Evolutionary conservation across 2,329 filamentous ascomycete species (phyloP).

Genomic region (Pyrenochaeta sp.): DNA sequence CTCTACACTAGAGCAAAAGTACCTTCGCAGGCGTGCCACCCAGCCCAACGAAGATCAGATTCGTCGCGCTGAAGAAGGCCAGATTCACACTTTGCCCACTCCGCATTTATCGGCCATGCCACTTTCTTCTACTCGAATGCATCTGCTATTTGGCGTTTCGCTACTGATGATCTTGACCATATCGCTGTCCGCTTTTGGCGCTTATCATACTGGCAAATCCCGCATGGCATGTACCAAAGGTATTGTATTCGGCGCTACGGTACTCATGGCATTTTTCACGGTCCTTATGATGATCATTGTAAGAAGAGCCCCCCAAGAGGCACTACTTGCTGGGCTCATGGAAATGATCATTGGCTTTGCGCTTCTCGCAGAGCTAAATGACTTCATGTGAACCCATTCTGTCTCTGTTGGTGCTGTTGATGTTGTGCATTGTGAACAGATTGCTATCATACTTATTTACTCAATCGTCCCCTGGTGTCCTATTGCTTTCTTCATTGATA

Average conservation of each 20-base stretch:
- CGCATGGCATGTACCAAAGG: constrained; percentile 27
- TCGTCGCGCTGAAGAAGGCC: constrained; percentile 20
- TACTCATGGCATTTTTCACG: constrained; percentile 24
- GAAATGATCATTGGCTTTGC: constrained; percentile 31
- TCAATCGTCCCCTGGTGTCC: too few species aligned
- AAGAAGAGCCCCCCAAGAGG: constrained; percentile 27
- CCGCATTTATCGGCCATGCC: background rate
- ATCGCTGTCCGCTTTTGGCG: constrained; percentile 12
- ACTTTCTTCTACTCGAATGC: constrained; percentile 22
- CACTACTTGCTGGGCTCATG: constrained; percentile 33
- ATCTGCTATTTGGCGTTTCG: constrained; percentile 16
- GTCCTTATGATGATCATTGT: constrained; percentile 30
- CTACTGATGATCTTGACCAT: constrained; percentile 22
- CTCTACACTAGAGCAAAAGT: constrained; percentile 15
- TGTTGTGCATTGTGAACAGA: too few species aligned
- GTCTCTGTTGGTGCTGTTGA: background rate
- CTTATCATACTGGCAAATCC: constrained; percentile 25
- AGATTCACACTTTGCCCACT: background rate
- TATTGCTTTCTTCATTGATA: background rate
- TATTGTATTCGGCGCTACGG: constrained; percentile 29
- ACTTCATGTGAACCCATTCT: constrained; percentile 22
- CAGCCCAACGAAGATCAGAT: constrained; percentile 7
- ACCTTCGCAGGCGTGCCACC: constrained; percentile 21
- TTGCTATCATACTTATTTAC: too few species aligned
- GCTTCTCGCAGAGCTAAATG: constrained; percentile 31